phyloP scores from a whole-genome alignment of 1,139 yeast genomes.

The Zygoascus hellenicus region DNA sequence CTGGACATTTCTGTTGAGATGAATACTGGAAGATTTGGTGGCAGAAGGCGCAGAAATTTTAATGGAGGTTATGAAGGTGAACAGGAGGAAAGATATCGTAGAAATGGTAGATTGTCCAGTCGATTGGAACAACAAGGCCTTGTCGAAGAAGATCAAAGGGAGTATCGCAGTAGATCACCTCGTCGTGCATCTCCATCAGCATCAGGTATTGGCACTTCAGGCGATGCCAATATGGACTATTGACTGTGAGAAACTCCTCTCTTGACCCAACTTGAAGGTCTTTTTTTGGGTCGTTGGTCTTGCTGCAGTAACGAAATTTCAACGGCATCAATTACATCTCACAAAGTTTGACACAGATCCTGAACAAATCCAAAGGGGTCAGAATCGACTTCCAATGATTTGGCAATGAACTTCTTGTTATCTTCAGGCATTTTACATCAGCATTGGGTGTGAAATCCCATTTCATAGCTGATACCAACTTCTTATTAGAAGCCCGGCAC shows the following conservation, averaged over 20 bases:
- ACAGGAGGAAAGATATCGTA: background rate
- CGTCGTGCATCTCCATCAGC: background rate
- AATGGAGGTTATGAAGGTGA: background rate
- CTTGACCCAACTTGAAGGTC: too few species aligned
- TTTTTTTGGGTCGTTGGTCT: too few species aligned
- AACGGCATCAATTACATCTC: too few species aligned
- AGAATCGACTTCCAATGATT: conserved; percentile 63
- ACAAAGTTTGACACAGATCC: too few species aligned
- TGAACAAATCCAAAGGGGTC: too few species aligned
- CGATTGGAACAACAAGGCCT: conserved; percentile 6
- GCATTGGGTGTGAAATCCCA: conserved; percentile 78
- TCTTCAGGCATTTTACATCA: conserved; percentile 75
- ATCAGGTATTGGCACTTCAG: background rate
- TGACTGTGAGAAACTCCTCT: background rate
- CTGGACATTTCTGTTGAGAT: conserved; percentile 18
- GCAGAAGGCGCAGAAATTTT: conserved; percentile 1
- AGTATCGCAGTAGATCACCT: background rate
- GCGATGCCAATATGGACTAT: background rate
- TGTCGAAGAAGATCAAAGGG: background rate
- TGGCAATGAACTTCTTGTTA: conserved; percentile 67
- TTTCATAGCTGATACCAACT: conserved; percentile 58
- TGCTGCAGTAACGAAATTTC: too few species aligned
- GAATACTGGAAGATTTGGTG: background rate
- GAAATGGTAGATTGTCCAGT: background rate
- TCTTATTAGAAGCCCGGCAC: conserved; percentile 76